Conservation (phyloP, 1,284 basidiomycete genomes). For the Sanghuangporus baumii region DNA sequence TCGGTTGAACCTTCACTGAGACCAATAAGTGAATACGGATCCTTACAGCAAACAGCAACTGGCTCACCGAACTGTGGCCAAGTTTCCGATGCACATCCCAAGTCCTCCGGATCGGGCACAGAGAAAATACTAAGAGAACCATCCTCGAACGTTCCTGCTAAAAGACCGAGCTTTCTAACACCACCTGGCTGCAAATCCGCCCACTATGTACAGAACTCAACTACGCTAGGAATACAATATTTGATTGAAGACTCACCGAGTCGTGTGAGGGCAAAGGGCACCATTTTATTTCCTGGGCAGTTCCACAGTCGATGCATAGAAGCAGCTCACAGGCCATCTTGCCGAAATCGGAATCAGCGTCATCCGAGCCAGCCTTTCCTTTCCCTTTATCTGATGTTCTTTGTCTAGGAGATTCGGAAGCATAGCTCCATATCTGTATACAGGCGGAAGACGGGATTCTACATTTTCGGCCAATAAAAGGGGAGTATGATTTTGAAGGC, state of each 20-base stretch:
- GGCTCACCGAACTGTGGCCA: conserved; percentile 9
- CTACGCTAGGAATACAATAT: background rate
- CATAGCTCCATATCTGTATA: conserved; percentile 64
- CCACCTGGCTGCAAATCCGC: conserved; percentile 3
- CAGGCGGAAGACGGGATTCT: conserved; percentile 50
- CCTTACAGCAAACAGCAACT: conserved; percentile 15
- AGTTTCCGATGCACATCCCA: conserved; percentile 28
- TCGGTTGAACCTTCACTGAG: conserved; percentile 58
- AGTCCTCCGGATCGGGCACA: conserved; percentile 69
- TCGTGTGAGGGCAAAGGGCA: conserved; percentile 82
- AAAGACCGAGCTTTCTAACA: conserved; percentile 70
- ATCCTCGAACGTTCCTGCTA: conserved; percentile 81
- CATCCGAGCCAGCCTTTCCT: conserved; percentile 22
- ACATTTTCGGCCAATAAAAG: conserved; percentile 51
- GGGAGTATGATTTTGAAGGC: conserved; percentile 52
- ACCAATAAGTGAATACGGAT: background rate
- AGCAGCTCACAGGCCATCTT: conserved; percentile 67
- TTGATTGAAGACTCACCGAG: conserved; percentile 24
- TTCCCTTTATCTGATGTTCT: conserved; percentile 14
- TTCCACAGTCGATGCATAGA: conserved; percentile 70
- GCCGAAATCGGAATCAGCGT: conserved; percentile 28
- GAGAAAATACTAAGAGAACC: conserved; percentile 72
- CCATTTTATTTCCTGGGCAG: conserved; percentile 79
- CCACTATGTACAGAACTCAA: conserved; percentile 5
- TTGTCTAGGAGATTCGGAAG: conserved; percentile 16